Base-by-base conservation (phyloP, 352 stramenopile genomes). In the Albugo candida region DNA sequence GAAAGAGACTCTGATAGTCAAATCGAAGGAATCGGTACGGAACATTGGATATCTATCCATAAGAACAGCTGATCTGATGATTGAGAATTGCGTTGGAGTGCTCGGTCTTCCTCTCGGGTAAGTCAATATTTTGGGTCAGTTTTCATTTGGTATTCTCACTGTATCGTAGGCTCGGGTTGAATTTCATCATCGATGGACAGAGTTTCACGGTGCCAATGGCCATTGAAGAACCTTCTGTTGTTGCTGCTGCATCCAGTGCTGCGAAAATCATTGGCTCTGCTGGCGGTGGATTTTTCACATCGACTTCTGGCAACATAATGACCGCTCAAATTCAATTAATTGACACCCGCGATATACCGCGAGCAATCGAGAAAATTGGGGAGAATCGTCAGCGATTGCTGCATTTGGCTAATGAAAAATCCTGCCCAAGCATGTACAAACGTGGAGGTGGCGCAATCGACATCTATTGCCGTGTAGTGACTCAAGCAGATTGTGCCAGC, bases 11-110 rank as follows among this genome's bases (percentile, higher is more conserved):
- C 34, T 48, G 2, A 64, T 74, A 11, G 47, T 61, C 6, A 49
- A 67, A 6, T 58, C 61, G 11, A 76, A 73, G 48, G 24, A 31
- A 31, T 31, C 24, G 24, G 24, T 31, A 31, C 8, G 24, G 24
- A 31, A 31, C 8, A 57, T 85, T 13, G 76, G 76, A 14, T 70
- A 86, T 36, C 60, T 92, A 46, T 68, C 74, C 13, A 58, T 85
- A 52, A 71, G 70, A 27, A 82, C 67, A 1, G 79, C 79, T 48
- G 87, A 92, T 51, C 59, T 83, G 46, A 92, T 92, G 76, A 88
- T 92, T 47, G 79, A 92, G 54, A 92, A 92, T 61, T 88, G 77
- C 56, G 82, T 92, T 45, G 79, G 79, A 41, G 76, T 86, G 31
- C 63, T 89, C 5, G 73, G 71, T n/a, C 64, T 92, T 27, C 79